These are phyloP conservation scores for Orbilia oligospora DNA, from an alignment of 2,329 filamentous ascomycete genomes.

Conservation along the genomic window DNA sequence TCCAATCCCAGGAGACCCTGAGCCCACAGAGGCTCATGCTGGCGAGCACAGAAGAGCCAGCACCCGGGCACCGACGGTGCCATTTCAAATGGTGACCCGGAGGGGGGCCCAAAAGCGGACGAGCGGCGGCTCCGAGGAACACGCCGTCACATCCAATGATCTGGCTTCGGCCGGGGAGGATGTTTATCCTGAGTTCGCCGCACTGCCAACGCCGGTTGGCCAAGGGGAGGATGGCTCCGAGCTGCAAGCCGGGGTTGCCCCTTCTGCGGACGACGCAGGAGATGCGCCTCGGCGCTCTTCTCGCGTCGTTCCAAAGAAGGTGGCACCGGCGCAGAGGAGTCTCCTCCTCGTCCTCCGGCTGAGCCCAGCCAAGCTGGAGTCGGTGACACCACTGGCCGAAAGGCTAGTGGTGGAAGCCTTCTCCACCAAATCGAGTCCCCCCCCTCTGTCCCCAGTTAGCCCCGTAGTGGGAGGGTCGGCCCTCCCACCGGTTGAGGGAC, in stretches of 20 bases:
- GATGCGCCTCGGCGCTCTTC: conserved; percentile 54
- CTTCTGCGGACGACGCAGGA: conserved; percentile 38
- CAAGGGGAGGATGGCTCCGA: conserved; percentile 33
- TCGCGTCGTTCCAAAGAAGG: conserved; percentile 53
- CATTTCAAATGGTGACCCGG: conserved; percentile 59
- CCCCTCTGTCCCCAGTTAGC: neutral
- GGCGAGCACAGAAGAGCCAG: conserved; percentile 45
- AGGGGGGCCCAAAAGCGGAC: conserved; percentile 45
- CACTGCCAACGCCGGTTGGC: neutral
- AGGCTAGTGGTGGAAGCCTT: conserved; percentile 18
- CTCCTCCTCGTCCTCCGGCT: conserved; percentile 35
- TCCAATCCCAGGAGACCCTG: conserved; percentile 31
- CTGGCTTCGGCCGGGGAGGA: conserved; percentile 35
- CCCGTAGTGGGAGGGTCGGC: neutral
- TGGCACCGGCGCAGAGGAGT: conserved; percentile 30
- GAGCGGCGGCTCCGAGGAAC: conserved; percentile 51
- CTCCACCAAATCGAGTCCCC: conserved; percentile 19
- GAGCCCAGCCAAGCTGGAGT: conserved; percentile 26
- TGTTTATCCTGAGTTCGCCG: neutral
- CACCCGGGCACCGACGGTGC: conserved; percentile 53
- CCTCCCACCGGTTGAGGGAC: neutral
- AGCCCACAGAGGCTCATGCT: conserved; percentile 34
- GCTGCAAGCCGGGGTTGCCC: conserved; percentile 23
- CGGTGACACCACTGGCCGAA: conserved; percentile 29
- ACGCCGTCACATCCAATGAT: conserved; percentile 32